Evolutionary conservation across 2,329 filamentous ascomycete species (phyloP), one percentile per base, ranked within the genome.

Genomic region (Botrytis tulipae): DNA sequence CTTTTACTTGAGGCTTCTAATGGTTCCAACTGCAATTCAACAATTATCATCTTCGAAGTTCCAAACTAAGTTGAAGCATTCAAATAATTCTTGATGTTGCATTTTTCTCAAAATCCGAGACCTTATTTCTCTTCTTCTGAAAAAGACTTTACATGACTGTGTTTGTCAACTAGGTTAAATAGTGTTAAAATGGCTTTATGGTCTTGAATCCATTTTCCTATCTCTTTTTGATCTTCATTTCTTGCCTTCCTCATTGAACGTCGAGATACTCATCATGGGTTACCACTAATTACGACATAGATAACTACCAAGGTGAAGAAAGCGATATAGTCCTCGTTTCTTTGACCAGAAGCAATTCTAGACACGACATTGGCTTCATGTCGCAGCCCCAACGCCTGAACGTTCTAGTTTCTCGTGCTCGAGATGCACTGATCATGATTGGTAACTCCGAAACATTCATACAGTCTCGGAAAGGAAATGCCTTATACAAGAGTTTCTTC

Each of bases 221-320:
- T 7, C 16, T n/a, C 12, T 16, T 3, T 3, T 7, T n/a, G 12
- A n/a, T 54, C 12, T 54, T 54, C 12, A 16, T n/a, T 54, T 54
- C 48, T 7, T 54, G 12, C 12, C 22, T 51, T 12, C 3, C 12
- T 20, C 1, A 18, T 66, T 16, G 16, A 4, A 51, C 6, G 9
- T 37, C 1, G 8, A 35, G 8, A 22, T 60, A 22, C 12, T 22
- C 20, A 35, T 22, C 20, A 35, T 5, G 20, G n/a, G 2, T 51
- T 14, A 40, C n/a, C 16, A 16, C 65, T 67, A 20, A 67, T 40
- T 6, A 5, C 8, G 3, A 29, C 4, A 14, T 4, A 91, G 92
- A 94, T 75, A 94, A 94, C 75, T 95, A 92, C 73, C 92, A 94
- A 79, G 92, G 92, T 1, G 92, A 94, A 78, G 92, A 95, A 76